Evolutionary conservation across 192 early-diverging fungal genomes (phyloP).

Genomic region (Paraglomus brasilianum): DNA sequence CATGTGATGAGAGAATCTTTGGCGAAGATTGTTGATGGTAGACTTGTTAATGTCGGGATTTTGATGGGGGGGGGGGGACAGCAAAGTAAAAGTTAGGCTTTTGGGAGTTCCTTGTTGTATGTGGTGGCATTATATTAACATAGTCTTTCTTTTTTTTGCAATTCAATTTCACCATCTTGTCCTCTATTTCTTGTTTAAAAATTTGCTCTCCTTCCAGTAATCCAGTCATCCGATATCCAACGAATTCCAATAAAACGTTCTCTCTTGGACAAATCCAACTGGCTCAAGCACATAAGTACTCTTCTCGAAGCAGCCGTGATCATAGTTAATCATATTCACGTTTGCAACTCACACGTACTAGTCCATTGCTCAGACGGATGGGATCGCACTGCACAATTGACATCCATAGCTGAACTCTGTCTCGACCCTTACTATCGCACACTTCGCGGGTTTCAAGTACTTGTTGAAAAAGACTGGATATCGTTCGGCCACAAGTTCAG

Average conservation of each 20-base stretch:
- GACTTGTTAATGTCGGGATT: not conserved
- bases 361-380: constrained; percentile 99
- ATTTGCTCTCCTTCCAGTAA: constrained; percentile 36
- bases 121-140: no score
- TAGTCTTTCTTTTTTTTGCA: not conserved
- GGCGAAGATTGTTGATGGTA: constrained; percentile 80
- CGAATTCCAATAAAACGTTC: constrained; percentile 50
- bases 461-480: constrained; percentile 98
- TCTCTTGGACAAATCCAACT: constrained; percentile 69
- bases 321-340: constrained; percentile 80
- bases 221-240: constrained; percentile 49
- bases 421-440: constrained; percentile 97
- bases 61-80: no score
- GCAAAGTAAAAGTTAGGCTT: no score
- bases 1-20: constrained; percentile 95
- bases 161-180: not conserved
- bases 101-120: no score
- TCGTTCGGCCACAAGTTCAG: constrained; percentile 97
- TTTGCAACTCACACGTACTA: constrained; percentile 76
- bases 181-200: not conserved
- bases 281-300: constrained; percentile 84
- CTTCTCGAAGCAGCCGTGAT: constrained; percentile 76
- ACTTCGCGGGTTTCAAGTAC: constrained; percentile 81
- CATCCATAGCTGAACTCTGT: constrained; percentile 84
- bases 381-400: constrained; percentile 96